Conservation (phyloP, 2,329 filamentous ascomycete genomes). For the Apiospora rasikravindrae region DNA sequence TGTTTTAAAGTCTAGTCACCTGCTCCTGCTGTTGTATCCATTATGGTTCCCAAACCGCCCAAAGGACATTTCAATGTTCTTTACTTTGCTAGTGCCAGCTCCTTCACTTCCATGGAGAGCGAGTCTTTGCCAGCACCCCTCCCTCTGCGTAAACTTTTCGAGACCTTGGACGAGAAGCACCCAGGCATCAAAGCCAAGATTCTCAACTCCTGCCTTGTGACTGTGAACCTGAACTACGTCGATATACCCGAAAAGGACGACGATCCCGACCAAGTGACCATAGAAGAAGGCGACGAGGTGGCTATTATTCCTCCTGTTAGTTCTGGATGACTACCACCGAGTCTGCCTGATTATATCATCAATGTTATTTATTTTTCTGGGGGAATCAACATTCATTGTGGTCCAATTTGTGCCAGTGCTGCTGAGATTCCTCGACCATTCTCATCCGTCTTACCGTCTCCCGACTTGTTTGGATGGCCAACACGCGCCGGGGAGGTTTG, state of each 20-base stretch:
- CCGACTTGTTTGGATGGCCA: too few relatives aligned
- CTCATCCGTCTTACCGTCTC: too few relatives aligned
- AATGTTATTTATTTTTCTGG: background rate
- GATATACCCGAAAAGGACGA: slow-evolving; percentile 61
- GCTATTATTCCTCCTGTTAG: slow-evolving; percentile 89
- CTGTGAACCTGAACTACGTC: slow-evolving; percentile 82
- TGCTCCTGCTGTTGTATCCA: background rate
- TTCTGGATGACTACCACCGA: slow-evolving; percentile 65
- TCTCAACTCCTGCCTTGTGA: slow-evolving; percentile 75
- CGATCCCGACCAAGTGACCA: slow-evolving; percentile 50
- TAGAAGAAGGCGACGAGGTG: slow-evolving; percentile 80
- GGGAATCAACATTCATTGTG: background rate
- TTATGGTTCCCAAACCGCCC: slow-evolving; percentile 50
- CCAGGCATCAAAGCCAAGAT: slow-evolving; percentile 72
- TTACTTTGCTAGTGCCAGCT: slow-evolving; percentile 79
- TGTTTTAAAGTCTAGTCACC: slow-evolving; percentile 16
- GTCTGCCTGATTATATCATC: background rate
- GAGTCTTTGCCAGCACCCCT: slow-evolving; percentile 73
- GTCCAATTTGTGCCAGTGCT: background rate
- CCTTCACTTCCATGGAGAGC: slow-evolving; percentile 70
- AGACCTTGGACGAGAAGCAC: slow-evolving; percentile 71
- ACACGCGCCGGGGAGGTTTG: too few relatives aligned
- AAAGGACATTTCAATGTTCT: slow-evolving; percentile 76
- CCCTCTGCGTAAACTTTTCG: slow-evolving; percentile 65
- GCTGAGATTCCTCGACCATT: too few relatives aligned